Evolutionary conservation across 73 alveolate species (phyloP).

Genomic region (Paramecium tetraurelia): DNA sequence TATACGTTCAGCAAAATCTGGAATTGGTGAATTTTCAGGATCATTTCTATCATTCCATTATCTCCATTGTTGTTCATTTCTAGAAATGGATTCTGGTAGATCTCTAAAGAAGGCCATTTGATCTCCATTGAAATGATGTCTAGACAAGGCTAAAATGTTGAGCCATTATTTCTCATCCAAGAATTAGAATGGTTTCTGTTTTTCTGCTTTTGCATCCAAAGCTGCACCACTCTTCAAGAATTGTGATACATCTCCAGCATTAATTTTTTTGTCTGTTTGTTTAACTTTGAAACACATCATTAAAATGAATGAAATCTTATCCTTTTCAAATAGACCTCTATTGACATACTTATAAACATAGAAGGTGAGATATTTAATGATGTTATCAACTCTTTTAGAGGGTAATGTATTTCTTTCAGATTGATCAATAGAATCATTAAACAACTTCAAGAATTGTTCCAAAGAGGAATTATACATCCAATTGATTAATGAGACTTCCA

Average conservation of each 20-base stretch:
- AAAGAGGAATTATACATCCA: constrained; percentile 99
- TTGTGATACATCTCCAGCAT: constrained; percentile 91
- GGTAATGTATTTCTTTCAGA: constrained; percentile 88
- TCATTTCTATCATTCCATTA: constrained; percentile 81
- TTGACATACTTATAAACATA: constrained; percentile 98
- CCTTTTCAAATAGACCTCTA: constrained; percentile 99
- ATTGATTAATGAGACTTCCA: constrained; percentile 93
- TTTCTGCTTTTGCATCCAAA: constrained; percentile 91
- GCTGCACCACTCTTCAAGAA: constrained; percentile 99
- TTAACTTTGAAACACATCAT: constrained; percentile 97
- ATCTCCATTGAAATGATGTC: constrained; percentile 95
- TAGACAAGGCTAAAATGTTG: constrained; percentile 95
- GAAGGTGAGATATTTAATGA: constrained; percentile 80
- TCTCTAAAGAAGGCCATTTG: constrained; percentile 88
- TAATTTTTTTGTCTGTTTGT: constrained; percentile 92
- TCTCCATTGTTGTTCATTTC: constrained; percentile 80
- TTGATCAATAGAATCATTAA: constrained; percentile 93
- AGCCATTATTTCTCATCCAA: constrained; percentile 97
- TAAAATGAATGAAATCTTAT: constrained; percentile 97
- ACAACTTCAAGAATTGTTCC: constrained; percentile 97
- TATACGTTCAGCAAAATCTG: constrained; percentile 94
- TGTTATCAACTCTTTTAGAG: constrained; percentile 92
- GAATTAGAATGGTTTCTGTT: constrained; percentile 92
- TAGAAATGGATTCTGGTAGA: constrained; percentile 76
- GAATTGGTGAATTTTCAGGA: constrained; percentile 92